Evolutionary conservation across 345 rosid species (phyloP), one percentile per base, ranked within the genome.

Genomic region (Balakata baccata): DNA sequence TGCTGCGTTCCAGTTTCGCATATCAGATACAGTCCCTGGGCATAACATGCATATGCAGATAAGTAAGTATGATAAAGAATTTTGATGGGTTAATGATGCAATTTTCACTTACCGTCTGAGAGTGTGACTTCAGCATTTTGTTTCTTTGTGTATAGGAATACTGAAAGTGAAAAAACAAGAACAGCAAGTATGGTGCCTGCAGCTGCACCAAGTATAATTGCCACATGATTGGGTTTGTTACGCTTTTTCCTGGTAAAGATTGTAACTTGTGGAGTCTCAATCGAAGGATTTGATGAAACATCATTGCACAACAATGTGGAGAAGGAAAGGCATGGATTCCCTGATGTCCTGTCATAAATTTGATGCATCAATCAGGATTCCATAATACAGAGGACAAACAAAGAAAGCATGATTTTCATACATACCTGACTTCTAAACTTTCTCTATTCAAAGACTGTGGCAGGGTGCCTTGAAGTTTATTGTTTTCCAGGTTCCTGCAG

Each of bases 1-100:
- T 39, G 97, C 88, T 29, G 89, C 83, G 74, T 91, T 91, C 98
- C 97, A 94, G 82, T 87, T 92, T 78, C 88, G 81, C 89, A 93
- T 83, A 45, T 86, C 90, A 54, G 73, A 59, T 43, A 78, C 83
- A 74, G 91, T 79, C 54, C 86, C 95, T 86, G 75, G 22, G 60
- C 41, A 76, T 52, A 14, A 73, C 75, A 77, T 20, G 43, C 17
- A 51, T 43, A 45, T 38, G 38, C 53, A 45, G 59, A 58, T 73
- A 65, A 74, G 76, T 74, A 56, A 53, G 52, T 71, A 59, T 64
- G 20, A 37, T 34, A 46, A 52, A 39, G 52, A 71, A 16, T 52
- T 72, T 57, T 18, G 45, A 5, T 29, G 20, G 14, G 13, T 56
- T 70, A 41, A 46, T 3, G 61, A 64, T 50, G 52, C 25, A 61